A percentile compares a stretch with the other conserved stretches of the same genome.
Evolutionary conservation across 2,329 filamentous ascomycete genomes (phyloP).

Genomic region (Botrytis medusae): DNA sequence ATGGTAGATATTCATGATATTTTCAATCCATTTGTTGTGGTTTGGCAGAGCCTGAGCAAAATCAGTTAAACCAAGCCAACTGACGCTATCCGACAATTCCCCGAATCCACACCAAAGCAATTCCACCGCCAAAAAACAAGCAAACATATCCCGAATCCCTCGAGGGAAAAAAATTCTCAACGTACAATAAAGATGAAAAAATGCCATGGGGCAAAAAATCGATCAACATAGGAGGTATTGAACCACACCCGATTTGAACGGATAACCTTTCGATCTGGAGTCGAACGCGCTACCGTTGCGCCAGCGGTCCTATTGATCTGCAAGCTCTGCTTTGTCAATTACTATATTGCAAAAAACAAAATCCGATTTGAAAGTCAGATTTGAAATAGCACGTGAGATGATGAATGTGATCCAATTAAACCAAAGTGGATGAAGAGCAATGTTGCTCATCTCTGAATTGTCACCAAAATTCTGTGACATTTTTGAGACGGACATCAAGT

Average conservation of each 20-base stretch:
- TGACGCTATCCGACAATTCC: not conserved
- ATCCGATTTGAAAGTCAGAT: fast-evolving
- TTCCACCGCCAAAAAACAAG: not conserved
- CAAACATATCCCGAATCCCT: not conserved
- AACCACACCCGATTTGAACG: slow-evolving; percentile 39
- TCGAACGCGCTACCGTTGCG: slow-evolving; percentile 35
- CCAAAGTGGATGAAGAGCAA: not conserved
- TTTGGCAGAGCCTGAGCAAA: not conserved
- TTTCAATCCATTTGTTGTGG: not conserved
- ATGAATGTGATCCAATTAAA: not conserved
- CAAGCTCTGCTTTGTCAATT: fast-evolving
- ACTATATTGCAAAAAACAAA: fast-evolving
- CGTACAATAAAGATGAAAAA: not conserved
- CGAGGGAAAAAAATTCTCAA: not conserved
- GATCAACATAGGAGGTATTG: slow-evolving; percentile 26
- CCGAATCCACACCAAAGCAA: not conserved
- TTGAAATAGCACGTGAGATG: not conserved
- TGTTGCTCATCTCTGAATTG: not conserved
- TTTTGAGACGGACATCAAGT: not conserved
- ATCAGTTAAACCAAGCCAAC: not conserved
- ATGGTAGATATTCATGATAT: not conserved
- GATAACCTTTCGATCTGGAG: slow-evolving; percentile 40
- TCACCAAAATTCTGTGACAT: not conserved
- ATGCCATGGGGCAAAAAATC: slow-evolving; percentile 5
- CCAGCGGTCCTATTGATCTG: slow-evolving; percentile 25